Evolutionary conservation across 2,329 filamentous ascomycete species (phyloP), one percentile per base, ranked within the genome.

Genomic region (Pseudofabraea citricarpa): DNA sequence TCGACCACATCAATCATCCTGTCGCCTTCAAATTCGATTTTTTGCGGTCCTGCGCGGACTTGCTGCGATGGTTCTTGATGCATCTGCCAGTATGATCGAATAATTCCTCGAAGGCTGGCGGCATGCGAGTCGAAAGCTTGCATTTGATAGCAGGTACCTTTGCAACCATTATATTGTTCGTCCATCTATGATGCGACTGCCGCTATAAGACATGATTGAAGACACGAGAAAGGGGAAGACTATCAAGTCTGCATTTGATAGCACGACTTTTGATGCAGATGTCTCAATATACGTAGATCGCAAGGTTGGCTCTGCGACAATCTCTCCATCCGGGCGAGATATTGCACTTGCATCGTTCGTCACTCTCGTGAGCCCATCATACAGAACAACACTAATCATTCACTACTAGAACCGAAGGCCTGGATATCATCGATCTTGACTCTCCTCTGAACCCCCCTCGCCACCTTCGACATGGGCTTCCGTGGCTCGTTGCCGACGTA

Each of bases 401-500:
- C n/a, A n/a, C n/a, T n/a, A n/a, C n/a, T 47, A 60, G 57, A 9
- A 88, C 87, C 41, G 85, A 93, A 58, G 90, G 90, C 36, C 75
- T 96, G 43, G 85, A 91, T 60, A 89, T 96, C 54, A 90, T 96
- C 58, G 90, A 96, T 57, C 74, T 96, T 36, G 90, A 96, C 67
- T 90, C 83, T 9, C 89, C 89, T 1, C 93, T 90, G 61, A 93
- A 85, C 47, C 85, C 86, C 8, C 91, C 91, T 15, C 84, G 90
- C 15, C 85, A 90, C 56, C 75, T 96, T 54, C 85, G 85, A 49
- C 88, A 95, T 65, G 85, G 88, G 43, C 83, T 89, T 33, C 85
- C 88, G n/a, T 96, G 90, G 89, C 82, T 95, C 40, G 90, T 95
- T 5, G 90, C 91, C 9, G 91, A 96, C 64, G 90, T 95, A 22